Conservation (phyloP, 805 yeast genomes). For the Teunomyces kruisii region DNA sequence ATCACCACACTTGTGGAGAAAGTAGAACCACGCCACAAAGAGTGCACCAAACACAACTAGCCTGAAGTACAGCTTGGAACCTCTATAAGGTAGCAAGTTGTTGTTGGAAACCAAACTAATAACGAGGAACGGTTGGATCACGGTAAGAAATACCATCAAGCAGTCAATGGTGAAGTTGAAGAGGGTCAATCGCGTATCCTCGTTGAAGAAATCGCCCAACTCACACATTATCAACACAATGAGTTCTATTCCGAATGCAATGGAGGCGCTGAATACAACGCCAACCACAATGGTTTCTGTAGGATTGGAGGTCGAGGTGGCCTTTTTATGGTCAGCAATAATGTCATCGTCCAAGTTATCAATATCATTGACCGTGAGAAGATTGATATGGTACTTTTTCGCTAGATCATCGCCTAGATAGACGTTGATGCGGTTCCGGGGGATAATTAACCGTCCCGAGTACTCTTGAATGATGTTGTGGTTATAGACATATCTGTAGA, state of each 20-base stretch:
- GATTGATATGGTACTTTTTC: constrained; percentile 12
- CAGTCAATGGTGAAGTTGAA: constrained; percentile 41
- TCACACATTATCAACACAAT: constrained; percentile 39
- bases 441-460: constrained; percentile 15
- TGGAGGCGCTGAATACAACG: constrained; percentile 26
- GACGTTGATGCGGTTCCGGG: constrained; percentile 26
- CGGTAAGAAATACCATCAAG: constrained; percentile 38
- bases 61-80: constrained; percentile 4
- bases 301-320: constrained; percentile 1
- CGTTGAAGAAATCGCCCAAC: constrained; percentile 22
- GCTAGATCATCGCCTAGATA: constrained; percentile 16
- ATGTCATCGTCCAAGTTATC: constrained; percentile 14
- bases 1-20: constrained; percentile 34
- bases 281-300: constrained; percentile 15
- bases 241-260: constrained; percentile 31
- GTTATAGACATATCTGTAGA: constrained; percentile 21
- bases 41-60: constrained; percentile 6
- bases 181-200: constrained; percentile 26
- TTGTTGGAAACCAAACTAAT: constrained; percentile 31
- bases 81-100: constrained; percentile 19
- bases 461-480: constrained; percentile 25
- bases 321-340: neutral
- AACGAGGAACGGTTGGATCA: constrained; percentile 45
- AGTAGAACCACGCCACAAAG: constrained; percentile 31
- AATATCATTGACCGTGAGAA: constrained; percentile 15